Base-by-base conservation (phyloP, 78 protist genomes). In the Cavenderia fasciculata region DNA sequence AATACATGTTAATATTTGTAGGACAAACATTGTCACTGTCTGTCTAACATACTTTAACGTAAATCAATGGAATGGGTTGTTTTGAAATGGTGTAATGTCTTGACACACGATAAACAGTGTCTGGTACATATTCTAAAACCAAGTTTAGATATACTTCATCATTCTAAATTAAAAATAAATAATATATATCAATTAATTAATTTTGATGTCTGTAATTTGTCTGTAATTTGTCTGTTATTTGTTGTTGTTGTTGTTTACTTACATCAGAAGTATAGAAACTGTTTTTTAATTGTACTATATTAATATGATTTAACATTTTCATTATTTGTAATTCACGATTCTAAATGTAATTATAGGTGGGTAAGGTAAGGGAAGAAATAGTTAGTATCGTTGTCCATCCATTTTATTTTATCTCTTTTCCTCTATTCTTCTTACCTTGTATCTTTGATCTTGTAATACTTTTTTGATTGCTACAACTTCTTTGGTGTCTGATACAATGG, bases 281-380 rank as follows among this genome's bases (percentile, higher is more conserved):
- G 78, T 96, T 93, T 40, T 74, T 63, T 78, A 99, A 78, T 47
- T 92, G 59, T 47, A 98, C 98, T 49, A 99, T 86, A 88, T 98
- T 98, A 70, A 82, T 59, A 74, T 99, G 99, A 14, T 59, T 31
- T 31, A 98, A 75, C 91, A 86, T 72, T 40, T 93, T 71, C 99
- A 99, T 98, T 56, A 98, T 99, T 63, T 97, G 97, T 25, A 98
- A 93, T 92, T 99, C 99, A 2, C 99, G 89, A 86, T 98, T 98
- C 97, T 97, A 70, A 29, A 34, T 23, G 2, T 3, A 12, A 52
- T 52, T 12, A 19, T 12, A 21, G n/a, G 10, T 52, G 4, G 21
- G 59, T 52, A 19, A 19, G 10, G 31, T 56, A 56, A 56, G 14
- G 62, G 54, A 49, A 49, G 12, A 14, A 49, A 44, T 44, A 11